phyloP scores from a whole-genome alignment of 2,329 filamentous ascomycete species.

The Colletotrichum endophyticum region DNA sequence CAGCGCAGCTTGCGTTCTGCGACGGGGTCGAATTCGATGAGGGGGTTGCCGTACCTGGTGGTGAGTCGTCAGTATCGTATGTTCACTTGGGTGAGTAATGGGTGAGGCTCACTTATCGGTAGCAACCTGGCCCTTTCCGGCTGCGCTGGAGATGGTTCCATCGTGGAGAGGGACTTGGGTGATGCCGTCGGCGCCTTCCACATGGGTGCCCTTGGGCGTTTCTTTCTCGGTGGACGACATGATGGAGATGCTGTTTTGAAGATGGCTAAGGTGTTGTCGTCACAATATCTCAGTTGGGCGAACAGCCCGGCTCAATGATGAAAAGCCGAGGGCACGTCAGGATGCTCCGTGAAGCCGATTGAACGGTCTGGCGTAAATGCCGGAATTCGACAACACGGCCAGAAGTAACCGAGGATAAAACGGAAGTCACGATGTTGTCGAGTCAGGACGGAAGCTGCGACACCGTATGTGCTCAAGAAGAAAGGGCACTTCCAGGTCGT shows the following conservation, averaged over 20 bases:
- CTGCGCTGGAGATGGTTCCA: constrained; percentile 30
- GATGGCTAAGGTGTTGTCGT: neutral
- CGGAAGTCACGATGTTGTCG: neutral
- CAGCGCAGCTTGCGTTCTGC: constrained; percentile 62
- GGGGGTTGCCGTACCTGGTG: constrained; percentile 50
- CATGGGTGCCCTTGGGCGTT: neutral
- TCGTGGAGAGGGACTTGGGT: neutral
- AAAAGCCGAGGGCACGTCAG: neutral
- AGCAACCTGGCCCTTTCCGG: constrained; percentile 47
- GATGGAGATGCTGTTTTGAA: neutral
- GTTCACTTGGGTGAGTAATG: rapidly evolving
- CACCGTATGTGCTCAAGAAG: neutral
- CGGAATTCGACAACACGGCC: neutral
- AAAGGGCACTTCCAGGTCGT: neutral
- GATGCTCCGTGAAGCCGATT: neutral
- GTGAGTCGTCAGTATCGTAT: neutral
- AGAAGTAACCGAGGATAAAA: neutral
- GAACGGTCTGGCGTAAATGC: neutral
- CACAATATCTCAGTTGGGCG: neutral
- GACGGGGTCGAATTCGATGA: constrained; percentile 59
- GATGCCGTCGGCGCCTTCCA: constrained; percentile 17
- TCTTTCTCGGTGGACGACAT: constrained; percentile 18
- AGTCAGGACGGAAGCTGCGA: neutral
- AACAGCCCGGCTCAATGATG: neutral
- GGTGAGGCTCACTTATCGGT: constrained; percentile 46